Evolutionary conservation across 495 filamentous ascomycete species (phyloP).

Genomic region (Annulohypoxylon bovei): DNA sequence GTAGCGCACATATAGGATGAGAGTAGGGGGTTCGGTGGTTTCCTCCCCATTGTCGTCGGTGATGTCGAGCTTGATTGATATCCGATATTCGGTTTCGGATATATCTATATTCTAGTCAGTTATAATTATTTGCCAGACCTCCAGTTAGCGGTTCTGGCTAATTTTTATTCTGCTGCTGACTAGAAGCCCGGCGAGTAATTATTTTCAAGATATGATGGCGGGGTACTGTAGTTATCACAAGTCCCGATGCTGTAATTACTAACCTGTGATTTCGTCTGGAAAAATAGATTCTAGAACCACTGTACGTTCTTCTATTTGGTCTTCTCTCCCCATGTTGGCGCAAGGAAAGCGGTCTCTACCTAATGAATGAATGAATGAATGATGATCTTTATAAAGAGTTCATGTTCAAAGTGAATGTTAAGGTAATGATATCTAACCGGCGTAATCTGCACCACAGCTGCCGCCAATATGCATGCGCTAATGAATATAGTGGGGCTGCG

Average conservation of each 20-base stretch:
- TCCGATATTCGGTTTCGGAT: slow-evolving; percentile 83
- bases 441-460: slow-evolving; percentile 2
- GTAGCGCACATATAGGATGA: slow-evolving; percentile 85
- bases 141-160: too few relatives aligned
- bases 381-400: slow-evolving; percentile 2
- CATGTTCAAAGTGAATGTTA: background rate
- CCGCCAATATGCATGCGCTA: background rate
- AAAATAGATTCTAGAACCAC: slow-evolving; percentile 96
- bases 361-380: background rate
- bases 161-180: background rate
- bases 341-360: slow-evolving; percentile 1
- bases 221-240: slow-evolving; percentile 17
- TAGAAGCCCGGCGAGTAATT: background rate
- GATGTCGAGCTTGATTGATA: slow-evolving; percentile 82
- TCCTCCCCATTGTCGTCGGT: slow-evolving; percentile 67
- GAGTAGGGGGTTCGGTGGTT: slow-evolving; percentile 65
- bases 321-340: slow-evolving; percentile 85
- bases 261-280: slow-evolving; percentile 95
- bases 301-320: slow-evolving; percentile 94
- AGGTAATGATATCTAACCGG: slow-evolving; percentile 1
- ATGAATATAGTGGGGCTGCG: slow-evolving; percentile 23
- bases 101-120: slow-evolving; percentile 66
- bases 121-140: background rate
- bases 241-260: slow-evolving; percentile 23
- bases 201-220: slow-evolving; percentile 23